Base-by-base conservation (phyloP, 768 basidiomycete species). In the Psilocybe tampanensis region DNA sequence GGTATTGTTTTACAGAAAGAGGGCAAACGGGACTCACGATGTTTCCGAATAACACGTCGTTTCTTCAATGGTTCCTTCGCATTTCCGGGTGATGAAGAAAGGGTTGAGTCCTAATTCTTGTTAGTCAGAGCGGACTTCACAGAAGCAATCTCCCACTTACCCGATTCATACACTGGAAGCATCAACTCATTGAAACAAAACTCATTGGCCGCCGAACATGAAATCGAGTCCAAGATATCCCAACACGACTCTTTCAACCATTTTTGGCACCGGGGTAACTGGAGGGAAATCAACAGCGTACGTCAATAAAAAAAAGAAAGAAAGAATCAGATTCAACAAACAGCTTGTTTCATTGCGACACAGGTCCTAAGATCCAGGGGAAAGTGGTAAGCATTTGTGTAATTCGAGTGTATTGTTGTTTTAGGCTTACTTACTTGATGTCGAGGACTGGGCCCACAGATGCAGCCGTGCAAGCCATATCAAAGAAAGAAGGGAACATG, bases 231-330 rank as follows among this genome's bases (percentile, higher is more conserved):
- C 55, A 85, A 86, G 3, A 72, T 68, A 44, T 90, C 80, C 8
- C 88, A 72, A 64, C 91, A 94, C 39, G 77, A 73, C 29, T 74
- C 64, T 33, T 78, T 73, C 64, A 89, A 67, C 65, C 79, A 78
- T 59, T 78, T 78, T 59, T 84, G 68, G 71, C 92, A 94, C 48
- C 86, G 80, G 0, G 88, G 85, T 1, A 91, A 63, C 85, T 89
- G 23, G 17, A n/a, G n/a, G n/a, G n/a, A n/a, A n/a, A n/a, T n/a
- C n/a, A n/a, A n/a, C n/a, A n/a, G n/a, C n/a, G n/a, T n/a, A n/a
- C n/a, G n/a, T n/a, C n/a, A n/a, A n/a, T n/a, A n/a, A n/a, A n/a
- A n/a, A n/a, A n/a, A n/a, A n/a, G n/a, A n/a, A n/a, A n/a, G n/a
- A n/a, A n/a, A n/a, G n/a, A n/a, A n/a, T n/a, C n/a, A n/a, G n/a